Evolutionary conservation across 2,329 filamentous ascomycete species (phyloP), one percentile per base, ranked within the genome.

Genomic region (Stagonosporopsis tanaceti): DNA sequence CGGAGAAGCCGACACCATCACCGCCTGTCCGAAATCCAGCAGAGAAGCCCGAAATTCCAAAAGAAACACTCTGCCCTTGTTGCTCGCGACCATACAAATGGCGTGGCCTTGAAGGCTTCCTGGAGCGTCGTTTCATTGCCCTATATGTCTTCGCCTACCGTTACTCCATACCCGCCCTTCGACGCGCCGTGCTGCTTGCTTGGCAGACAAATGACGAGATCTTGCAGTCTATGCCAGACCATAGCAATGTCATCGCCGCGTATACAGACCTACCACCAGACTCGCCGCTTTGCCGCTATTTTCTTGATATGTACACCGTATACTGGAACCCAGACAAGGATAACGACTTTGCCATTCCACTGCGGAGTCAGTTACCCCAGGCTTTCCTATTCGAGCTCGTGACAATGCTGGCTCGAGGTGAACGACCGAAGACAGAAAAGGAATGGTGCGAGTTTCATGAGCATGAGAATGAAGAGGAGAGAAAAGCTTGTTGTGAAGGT

Each of bases 391-490:
- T 75, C 38, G 71, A 75, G 47, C 57, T 75, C n/a, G 70, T 66
- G 3, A 74, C 72, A 1, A 69, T 64, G 46, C 55, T 75, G 14
- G 72, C 72, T 7, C 64, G 63, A 42, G 72, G 72, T 2, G 72
- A 75, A 47, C 53, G 72, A 12, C 71, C 71, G 8, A 75, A 75
- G 57, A 69, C 68, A 11, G 71, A 75, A 56, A 72, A 72, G 45
- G 71, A 75, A 24, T 75, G 72, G 72, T 75, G 72, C 46, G 71
- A 73, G 38, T 75, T 74, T 50, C 72, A 75, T 17, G 72, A 75
- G 56, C 72, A 75, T 50, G 71, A 74, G 42, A 66, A 53, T 14
- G 72, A 75, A 2, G 66, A 69, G 1, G 69, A 73, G 17, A 73
- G 64, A 57, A 75, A 74, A 54, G 61, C 62, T 7, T 75, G 72